Evolutionary conservation across 306 rosid species (phyloP), one percentile per base, ranked within the genome.

Genomic region (Leucaena leucocephala): DNA sequence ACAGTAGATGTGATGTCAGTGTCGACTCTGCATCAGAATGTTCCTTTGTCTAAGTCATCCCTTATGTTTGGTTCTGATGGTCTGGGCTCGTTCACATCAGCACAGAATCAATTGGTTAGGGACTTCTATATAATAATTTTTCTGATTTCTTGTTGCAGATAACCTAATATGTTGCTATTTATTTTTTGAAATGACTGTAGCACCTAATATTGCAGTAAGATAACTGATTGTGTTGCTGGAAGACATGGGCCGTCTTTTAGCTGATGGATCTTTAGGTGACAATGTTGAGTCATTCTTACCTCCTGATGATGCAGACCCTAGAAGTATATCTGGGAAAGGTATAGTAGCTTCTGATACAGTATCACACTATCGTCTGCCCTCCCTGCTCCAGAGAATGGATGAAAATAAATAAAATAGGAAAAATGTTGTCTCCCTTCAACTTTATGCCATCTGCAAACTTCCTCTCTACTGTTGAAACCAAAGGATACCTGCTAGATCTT

Each of bases 81-180:
- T 65, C 73, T 90, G 72, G 85, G 86, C 57, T 82, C 97, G 65
- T 87, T 62, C 74, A 59, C 89, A 42, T 85, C 93, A 48, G 79
- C 84, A 14, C 85, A 89, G 66, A 88, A 85, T 85, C 88, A 87
- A 78, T 39, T 87, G 94, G 97, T 92, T 19, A 72, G 93, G 50
- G 57, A 42, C 12, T 22, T 12, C 21, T 57, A 7, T 50, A 65
- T 44, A 8, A 15, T 4, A 35, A 4, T 40, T 50, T 66, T 15
- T 42, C 71, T 72, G 22, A 49, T 22, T 21, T 43, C 10, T 71
- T 39, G 45, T 46, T 84, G 72, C 48, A 46, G 73, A 8, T 76
- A 27, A 46, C 49, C 62, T 50, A 49, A 67, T 59, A 35, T 34
- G 44, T 54, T 40, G 74, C 57, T 38, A 54, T 5, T 39, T 27